A percentile compares a stretch with the other conserved stretches of the same genome.
Evolutionary conservation across 495 filamentous ascomycete species (phyloP).

Genomic region (Xylaria scruposa): DNA sequence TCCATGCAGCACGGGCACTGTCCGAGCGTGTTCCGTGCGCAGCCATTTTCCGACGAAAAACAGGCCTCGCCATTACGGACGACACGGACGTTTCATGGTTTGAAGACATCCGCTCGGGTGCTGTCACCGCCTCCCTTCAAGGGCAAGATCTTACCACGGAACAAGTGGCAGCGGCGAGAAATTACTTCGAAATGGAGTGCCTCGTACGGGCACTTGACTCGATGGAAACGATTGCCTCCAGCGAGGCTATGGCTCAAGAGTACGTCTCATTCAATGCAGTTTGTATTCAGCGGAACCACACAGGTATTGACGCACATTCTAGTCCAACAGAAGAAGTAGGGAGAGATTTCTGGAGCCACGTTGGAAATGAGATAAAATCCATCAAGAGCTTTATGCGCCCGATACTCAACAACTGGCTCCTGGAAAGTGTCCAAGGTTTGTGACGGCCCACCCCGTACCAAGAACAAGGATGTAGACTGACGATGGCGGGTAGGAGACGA

Average conservation of each 20-base stretch:
- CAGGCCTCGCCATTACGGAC: conserved; percentile 40
- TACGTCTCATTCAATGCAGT: conserved; percentile 32
- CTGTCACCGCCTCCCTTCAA: conserved; percentile 43
- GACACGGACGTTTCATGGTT: conserved; percentile 49
- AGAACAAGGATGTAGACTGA: conserved; percentile 4
- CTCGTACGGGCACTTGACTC: conserved; percentile 70
- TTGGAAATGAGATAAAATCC: conserved; percentile 46
- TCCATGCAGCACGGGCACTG: conserved; percentile 71
- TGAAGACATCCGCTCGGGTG: conserved; percentile 47
- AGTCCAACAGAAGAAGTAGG: conserved; percentile 39
- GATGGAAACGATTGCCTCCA: conserved; percentile 62
- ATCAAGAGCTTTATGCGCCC: conserved; percentile 54
- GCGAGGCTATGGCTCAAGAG: conserved; percentile 53
- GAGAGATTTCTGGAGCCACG: conserved; percentile 53
- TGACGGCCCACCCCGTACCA: background rate
- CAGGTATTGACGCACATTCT: conserved; percentile 23
- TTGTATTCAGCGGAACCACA: background rate
- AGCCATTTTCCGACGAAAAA: conserved; percentile 49
- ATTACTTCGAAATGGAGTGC: conserved; percentile 76
- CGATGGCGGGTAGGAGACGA: conserved; percentile 39
- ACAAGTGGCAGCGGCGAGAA: conserved; percentile 59
- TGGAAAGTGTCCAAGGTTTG: conserved; percentile 45
- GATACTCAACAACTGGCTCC: conserved; percentile 53
- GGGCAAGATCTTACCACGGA: conserved; percentile 42
- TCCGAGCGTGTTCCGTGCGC: conserved; percentile 55